Conservation (phyloP, 208 protist genomes). For the Acanthamoeba divionensis region DNA sequence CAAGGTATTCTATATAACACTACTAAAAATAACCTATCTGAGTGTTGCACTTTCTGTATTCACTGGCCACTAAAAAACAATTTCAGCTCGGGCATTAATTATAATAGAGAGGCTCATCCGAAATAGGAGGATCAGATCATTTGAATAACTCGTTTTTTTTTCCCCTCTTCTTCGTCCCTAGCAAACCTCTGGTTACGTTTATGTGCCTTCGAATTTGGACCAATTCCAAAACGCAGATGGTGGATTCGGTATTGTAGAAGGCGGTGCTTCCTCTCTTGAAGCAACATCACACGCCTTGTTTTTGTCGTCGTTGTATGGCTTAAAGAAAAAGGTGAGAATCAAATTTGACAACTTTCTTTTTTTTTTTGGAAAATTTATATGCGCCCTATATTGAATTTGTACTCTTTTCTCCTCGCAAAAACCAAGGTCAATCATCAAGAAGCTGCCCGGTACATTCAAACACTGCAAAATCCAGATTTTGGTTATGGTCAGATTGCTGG, state of each 20-base stretch:
- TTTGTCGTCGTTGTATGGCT: constrained; percentile 6
- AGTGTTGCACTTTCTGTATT: too few relatives aligned
- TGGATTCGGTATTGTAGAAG: constrained; percentile 27
- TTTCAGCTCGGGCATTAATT: too few relatives aligned
- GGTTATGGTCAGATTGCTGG: constrained; percentile 38
- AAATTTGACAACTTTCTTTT: not conserved
- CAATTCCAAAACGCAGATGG: not conserved
- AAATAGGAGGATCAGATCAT: too few relatives aligned
- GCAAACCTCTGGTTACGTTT: not conserved
- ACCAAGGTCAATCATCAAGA: constrained; percentile 15
- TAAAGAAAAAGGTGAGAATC: not conserved
- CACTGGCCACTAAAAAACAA: too few relatives aligned
- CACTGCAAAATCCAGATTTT: constrained; percentile 20
- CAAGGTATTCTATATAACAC: too few relatives aligned
- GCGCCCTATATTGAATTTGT: not conserved
- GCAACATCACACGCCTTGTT: constrained; percentile 42
- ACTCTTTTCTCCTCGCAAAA: not conserved
- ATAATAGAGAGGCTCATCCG: too few relatives aligned
- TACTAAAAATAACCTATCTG: too few relatives aligned
- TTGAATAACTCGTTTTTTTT: not conserved
- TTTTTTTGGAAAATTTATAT: not conserved
- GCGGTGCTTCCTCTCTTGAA: not conserved
- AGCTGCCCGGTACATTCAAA: constrained; percentile 25
- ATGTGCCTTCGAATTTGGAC: not conserved
- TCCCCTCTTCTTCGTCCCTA: not conserved